Evolutionary conservation across 78 protist species (phyloP).

Genomic region (Protostelium mycophagum): DNA sequence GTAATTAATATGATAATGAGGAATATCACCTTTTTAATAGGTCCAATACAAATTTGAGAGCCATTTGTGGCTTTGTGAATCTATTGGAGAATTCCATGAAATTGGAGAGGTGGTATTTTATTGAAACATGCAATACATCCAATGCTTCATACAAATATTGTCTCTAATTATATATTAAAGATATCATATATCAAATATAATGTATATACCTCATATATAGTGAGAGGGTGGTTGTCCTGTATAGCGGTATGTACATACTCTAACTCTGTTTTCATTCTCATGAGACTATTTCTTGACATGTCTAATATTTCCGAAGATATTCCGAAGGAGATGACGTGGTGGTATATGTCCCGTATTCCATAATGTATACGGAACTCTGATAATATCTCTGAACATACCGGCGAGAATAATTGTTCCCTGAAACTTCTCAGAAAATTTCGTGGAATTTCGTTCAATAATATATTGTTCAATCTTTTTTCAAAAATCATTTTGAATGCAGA

Average conservation of each 20-base stretch:
- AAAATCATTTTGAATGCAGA: no score
- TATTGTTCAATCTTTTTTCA: no score
- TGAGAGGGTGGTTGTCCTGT: neutral
- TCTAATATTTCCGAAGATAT: neutral
- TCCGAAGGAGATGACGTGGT: neutral
- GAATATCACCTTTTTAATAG: no score
- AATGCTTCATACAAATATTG: neutral
- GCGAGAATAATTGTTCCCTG: neutral
- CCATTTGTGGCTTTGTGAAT: no score
- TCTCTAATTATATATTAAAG: neutral
- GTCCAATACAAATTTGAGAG: no score
- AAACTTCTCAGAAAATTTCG: no score
- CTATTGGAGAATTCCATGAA: neutral
- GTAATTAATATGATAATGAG: no score
- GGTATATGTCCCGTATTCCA: neutral
- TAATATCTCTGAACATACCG: neutral
- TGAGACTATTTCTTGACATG: neutral
- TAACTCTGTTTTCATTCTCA: neutral
- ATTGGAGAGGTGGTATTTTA: neutral
- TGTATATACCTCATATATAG: neutral
- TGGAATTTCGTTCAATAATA: neutral
- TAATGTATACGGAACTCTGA: neutral
- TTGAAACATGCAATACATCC: neutral
- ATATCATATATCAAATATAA: neutral
- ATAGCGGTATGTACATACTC: neutral